Evolutionary conservation across 2,329 filamentous ascomycete species (phyloP).

Genomic region (Domatiomyces globalis): DNA sequence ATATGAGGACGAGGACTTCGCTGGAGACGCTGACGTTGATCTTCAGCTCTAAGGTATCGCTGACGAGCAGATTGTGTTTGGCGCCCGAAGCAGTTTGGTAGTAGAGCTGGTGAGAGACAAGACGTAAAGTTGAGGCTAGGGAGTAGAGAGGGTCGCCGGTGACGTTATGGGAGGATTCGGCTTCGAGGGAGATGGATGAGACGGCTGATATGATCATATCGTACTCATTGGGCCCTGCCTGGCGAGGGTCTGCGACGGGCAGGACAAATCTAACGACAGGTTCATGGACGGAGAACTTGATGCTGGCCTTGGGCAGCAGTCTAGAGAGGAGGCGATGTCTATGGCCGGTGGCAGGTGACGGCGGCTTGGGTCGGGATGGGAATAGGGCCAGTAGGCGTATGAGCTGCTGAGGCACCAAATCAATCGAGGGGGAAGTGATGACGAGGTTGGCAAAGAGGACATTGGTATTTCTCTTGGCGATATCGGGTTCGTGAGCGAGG

Average conservation of each 20-base stretch:
- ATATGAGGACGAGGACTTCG: slow-evolving; percentile 67
- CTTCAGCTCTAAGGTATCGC: slow-evolving; percentile 77
- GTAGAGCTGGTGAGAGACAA: slow-evolving; percentile 80
- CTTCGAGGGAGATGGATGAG: slow-evolving; percentile 80
- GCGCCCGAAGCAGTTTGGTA: slow-evolving; percentile 78
- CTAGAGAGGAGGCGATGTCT: slow-evolving; percentile 63
- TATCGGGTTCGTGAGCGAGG: slow-evolving; percentile 52
- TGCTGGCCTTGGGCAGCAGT: slow-evolving; percentile 81
- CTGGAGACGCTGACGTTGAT: slow-evolving; percentile 71
- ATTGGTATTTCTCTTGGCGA: slow-evolving; percentile 81
- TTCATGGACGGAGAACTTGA: slow-evolving; percentile 94
- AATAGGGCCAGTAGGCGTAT: slow-evolving; percentile 69
- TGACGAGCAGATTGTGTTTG: slow-evolving; percentile 74
- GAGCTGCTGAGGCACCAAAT: slow-evolving; percentile 81
- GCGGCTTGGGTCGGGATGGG: slow-evolving; percentile 29
- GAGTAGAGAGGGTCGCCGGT: slow-evolving; percentile 78
- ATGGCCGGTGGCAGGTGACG: slow-evolving; percentile 20
- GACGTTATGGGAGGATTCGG: slow-evolving; percentile 88
- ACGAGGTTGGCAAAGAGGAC: slow-evolving; percentile 94
- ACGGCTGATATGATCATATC: slow-evolving; percentile 91
- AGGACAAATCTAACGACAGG: slow-evolving; percentile 83
- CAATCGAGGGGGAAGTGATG: slow-evolving; percentile 85
- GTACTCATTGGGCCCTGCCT: slow-evolving; percentile 59
- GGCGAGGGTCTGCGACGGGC: slow-evolving; percentile 49
- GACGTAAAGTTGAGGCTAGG: slow-evolving; percentile 62